A percentile compares a stretch with the other conserved stretches of the same genome.
These are phyloP conservation scores for Hypholoma fasciculare DNA, from an alignment of 768 basidiomycete genomes.

Conservation along the genomic window DNA sequence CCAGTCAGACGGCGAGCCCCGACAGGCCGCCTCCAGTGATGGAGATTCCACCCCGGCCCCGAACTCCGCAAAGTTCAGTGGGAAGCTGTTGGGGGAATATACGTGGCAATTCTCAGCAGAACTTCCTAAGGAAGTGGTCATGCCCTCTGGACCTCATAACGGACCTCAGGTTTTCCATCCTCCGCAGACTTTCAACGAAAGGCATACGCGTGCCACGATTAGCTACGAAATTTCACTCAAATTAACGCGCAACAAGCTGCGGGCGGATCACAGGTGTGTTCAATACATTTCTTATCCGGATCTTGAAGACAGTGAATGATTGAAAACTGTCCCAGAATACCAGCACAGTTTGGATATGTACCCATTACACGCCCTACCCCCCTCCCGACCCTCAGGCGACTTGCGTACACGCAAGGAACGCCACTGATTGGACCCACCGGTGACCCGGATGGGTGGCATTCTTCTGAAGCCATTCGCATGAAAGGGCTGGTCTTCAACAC, in stretches of 20 bases:
- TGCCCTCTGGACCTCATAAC: constrained; percentile 20
- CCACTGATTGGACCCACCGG: constrained; percentile 34
- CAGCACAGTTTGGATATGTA: constrained; percentile 32
- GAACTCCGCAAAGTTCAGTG: constrained; percentile 13
- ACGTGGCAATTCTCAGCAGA: constrained; percentile 37
- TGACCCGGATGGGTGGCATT: constrained; percentile 44
- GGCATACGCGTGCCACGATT: constrained; percentile 36
- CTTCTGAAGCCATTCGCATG: constrained; percentile 22
- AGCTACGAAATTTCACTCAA: constrained; percentile 36
- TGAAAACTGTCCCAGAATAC: constrained; percentile 22
- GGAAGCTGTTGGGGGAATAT: constrained; percentile 35
- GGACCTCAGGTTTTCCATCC: constrained; percentile 25
- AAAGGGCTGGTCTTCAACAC: constrained; percentile 29
- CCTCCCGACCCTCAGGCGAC: constrained; percentile 34
- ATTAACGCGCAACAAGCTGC: constrained; percentile 25
- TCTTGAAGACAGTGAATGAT: background rate
- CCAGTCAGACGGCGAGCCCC: constrained; percentile 28
- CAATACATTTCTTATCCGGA: background rate
- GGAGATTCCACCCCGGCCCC: constrained; percentile 1
- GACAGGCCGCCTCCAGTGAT: background rate
- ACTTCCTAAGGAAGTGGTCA: constrained; percentile 37
- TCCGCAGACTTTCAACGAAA: constrained; percentile 41
- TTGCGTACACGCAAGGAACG: constrained; percentile 35
- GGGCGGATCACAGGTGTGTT: constrained; percentile 12
- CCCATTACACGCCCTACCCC: constrained; percentile 32